Percentiles rank a stretch among this genome's conserved stretches.
These are phyloP conservation scores for Lachancea cidri DNA, from an alignment of 805 yeast species.

Conservation along the genomic window DNA sequence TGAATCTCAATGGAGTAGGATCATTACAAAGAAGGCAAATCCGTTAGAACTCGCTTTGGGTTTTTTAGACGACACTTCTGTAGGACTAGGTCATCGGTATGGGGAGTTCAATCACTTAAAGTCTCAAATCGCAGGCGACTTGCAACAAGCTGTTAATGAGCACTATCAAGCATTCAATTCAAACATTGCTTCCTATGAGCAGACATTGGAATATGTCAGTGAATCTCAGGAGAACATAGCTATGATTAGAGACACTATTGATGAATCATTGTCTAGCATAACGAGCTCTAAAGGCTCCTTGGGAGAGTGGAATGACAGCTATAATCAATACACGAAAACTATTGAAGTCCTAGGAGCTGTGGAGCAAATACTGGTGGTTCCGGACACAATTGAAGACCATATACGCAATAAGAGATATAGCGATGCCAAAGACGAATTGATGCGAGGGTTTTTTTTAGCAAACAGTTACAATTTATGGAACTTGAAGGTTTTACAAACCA, in stretches of 20 bases:
- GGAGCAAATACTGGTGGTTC: conserved; percentile 51
- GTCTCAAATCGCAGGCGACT: conserved; percentile 47
- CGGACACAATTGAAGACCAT: conserved; percentile 58
- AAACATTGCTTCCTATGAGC: conserved; percentile 78
- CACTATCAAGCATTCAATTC: conserved; percentile 81
- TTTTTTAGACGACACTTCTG: conserved; percentile 78
- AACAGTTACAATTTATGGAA: conserved; percentile 52
- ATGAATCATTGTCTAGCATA: conserved; percentile 45
- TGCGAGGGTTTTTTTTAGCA: conserved; percentile 41
- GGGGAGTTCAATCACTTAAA: conserved; percentile 62
- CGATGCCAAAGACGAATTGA: conserved; percentile 55
- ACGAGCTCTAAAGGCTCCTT: conserved; percentile 51
- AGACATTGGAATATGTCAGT: conserved; percentile 56
- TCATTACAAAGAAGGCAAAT: conserved; percentile 53
- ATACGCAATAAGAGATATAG: conserved; percentile 68
- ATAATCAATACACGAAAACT: conserved; percentile 59
- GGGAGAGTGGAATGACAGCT: conserved; percentile 58
- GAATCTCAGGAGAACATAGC: conserved; percentile 58
- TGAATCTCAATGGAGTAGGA: conserved; percentile 44
- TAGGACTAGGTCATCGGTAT: conserved; percentile 77
- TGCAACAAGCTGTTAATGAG: conserved; percentile 69
- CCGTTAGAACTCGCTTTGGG: conserved; percentile 84
- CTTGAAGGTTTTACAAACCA: conserved; percentile 46
- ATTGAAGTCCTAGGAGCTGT: conserved; percentile 66
- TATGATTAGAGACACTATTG: conserved; percentile 44